phyloP scores from a whole-genome alignment of 2,329 filamentous ascomycete genomes.

The Escovopsis sp. region DNA sequence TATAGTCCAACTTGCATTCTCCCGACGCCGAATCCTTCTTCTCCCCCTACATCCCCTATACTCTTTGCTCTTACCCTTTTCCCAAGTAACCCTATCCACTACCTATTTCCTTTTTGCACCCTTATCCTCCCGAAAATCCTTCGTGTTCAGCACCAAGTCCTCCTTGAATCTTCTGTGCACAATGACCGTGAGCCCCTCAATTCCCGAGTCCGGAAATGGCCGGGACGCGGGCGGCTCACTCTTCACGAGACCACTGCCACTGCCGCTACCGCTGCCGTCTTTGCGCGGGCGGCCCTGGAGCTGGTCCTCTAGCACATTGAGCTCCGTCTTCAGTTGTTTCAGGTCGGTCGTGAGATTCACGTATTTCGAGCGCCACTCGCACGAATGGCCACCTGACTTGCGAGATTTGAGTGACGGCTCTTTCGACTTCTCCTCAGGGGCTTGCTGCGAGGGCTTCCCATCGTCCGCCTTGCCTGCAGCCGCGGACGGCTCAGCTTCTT shows the following conservation, averaged over 20 bases:
- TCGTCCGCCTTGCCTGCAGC: not conserved
- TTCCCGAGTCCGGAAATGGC: slow-evolving; percentile 21
- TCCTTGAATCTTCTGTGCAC: slow-evolving; percentile 34
- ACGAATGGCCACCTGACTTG: not conserved
- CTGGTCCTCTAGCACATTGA: not conserved
- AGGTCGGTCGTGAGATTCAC: slow-evolving; percentile 4
- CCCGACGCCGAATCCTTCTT: not conserved
- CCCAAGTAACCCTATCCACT: too few relatives aligned
- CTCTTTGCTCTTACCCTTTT: too few relatives aligned
- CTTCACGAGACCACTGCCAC: not conserved
- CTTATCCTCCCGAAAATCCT: slow-evolving; percentile 18
- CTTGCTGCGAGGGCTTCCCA: not conserved
- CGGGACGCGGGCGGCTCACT: slow-evolving; percentile 1
- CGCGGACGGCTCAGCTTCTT: too few relatives aligned
- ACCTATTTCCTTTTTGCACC: not conserved
- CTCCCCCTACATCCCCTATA: not conserved
- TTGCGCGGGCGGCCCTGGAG: not conserved
- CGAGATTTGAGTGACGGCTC: not conserved
- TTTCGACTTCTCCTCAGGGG: not conserved
- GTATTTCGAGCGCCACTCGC: slow-evolving; percentile 5
- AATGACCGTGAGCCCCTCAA: slow-evolving; percentile 35
- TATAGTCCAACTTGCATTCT: slow-evolving; percentile 1
- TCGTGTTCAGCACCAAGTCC: slow-evolving; percentile 35
- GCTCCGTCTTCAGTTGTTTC: slow-evolving; percentile 3
- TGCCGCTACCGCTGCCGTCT: not conserved